Evolutionary conservation across 108 stramenopile genomes (phyloP), one percentile per base, ranked within the genome.

Genomic region (Cyclotella baltica): DNA sequence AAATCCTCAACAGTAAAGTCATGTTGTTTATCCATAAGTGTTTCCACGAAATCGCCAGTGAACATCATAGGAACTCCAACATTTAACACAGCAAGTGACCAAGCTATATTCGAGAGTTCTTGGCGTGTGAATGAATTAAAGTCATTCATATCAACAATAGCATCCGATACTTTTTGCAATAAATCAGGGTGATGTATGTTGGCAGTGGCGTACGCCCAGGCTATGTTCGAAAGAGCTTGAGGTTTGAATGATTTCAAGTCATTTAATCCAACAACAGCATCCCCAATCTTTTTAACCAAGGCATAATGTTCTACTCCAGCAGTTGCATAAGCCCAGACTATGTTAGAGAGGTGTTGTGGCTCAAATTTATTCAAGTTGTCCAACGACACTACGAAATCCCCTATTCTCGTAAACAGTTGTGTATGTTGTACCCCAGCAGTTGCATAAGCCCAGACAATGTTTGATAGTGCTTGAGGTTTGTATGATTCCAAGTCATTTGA

Each of bases 171-270:
- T 67, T 48, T 48, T 16, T n/a, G 6, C 18, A 48, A 52, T 29
- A 69, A 13, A 8, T 36, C 38, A 35, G 29, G 51, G 16, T 69
- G 28, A 33, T 18, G 28, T 1, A 35, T 10, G 27, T 20, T 51
- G 48, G 68, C 68, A 18, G 68, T 69, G 0, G 68, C 68, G 31
- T 35, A 52, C 30, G 68, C 68, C 68, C 68, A 69, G 29, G 22
- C 50, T 10, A 27, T 69, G 48, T 69, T 69, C 10, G 68, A 69
- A 23, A 64, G 23, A 1, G 23, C 3, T 30, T 64, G 63, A 23
- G 63, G 50, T 6, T 48, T 50, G 50, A 69, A 69, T 55, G 6
- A 48, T 6, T 48, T 16, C 47, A 48, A 48, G 2, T 4, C 47
- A 48, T 48, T n/a, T 48, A 48, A 48, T 48, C 4, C 18, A 25